Percentiles rank a stretch among this genome's conserved stretches.
Conservation (phyloP, 192 early-diverging fungal species). For the Backusella westeae region DNA sequence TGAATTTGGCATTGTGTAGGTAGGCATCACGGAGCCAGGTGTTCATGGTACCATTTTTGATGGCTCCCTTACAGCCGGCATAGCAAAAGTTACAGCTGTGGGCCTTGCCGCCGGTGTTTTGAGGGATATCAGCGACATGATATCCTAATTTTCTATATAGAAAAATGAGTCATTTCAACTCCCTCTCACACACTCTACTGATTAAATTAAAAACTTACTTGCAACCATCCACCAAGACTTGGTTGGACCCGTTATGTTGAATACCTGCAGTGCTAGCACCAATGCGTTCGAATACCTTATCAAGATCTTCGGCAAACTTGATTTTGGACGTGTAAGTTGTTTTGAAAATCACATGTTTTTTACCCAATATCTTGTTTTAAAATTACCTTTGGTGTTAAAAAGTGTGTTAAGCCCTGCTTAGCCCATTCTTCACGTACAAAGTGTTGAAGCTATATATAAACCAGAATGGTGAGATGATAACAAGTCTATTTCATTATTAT, state of each 20-base stretch:
- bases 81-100: conserved; percentile 66
- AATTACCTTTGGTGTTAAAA: conserved; percentile 43
- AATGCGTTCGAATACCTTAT: conserved; percentile 53
- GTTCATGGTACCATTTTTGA: conserved; percentile 65
- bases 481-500: conserved; percentile 19
- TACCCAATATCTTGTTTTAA: background rate
- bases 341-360: background rate
- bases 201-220: conserved; percentile 32
- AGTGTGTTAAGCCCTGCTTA: conserved; percentile 56
- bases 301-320: conserved; percentile 46
- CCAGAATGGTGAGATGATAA: too few species aligned
- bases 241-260: conserved; percentile 63
- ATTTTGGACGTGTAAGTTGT: too few species aligned
- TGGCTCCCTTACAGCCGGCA: conserved; percentile 68
- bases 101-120: conserved; percentile 55
- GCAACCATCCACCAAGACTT: conserved; percentile 65
- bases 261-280: conserved; percentile 53
- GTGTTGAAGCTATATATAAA: conserved; percentile 44
- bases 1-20: conserved; percentile 57
- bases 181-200: background rate
- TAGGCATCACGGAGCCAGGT: conserved; percentile 73
- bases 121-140: conserved; percentile 52
- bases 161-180: background rate
- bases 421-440: conserved; percentile 77
- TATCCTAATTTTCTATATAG: conserved; percentile 53